Evolutionary conservation across 495 filamentous ascomycete genomes (phyloP).

Genomic region (Aspergillus avenaceus): DNA sequence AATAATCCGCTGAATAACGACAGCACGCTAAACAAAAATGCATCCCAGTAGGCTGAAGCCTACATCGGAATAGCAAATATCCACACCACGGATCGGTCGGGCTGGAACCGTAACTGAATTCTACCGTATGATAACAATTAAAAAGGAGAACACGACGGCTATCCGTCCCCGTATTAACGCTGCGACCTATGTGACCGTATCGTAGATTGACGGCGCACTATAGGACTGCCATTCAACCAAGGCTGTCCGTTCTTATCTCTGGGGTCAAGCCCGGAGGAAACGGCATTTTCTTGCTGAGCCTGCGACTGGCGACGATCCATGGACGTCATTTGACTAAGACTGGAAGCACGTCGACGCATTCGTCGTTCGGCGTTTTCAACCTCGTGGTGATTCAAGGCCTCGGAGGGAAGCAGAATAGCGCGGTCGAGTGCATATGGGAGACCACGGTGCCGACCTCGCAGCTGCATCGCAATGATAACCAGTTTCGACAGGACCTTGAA

Average conservation of each 20-base stretch:
- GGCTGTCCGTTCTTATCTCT: slow-evolving; percentile 5
- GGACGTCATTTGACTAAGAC: slow-evolving; percentile 39
- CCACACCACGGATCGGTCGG: neutral
- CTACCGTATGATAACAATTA: neutral
- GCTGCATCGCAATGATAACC: slow-evolving; percentile 88
- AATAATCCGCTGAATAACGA: neutral
- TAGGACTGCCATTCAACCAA: neutral
- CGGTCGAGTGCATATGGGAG: slow-evolving; percentile 89
- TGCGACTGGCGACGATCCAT: slow-evolving; percentile 25
- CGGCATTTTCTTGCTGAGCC: slow-evolving; percentile 19
- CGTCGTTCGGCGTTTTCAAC: slow-evolving; percentile 53
- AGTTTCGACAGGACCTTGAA: slow-evolving; percentile 82
- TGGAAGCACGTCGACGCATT: slow-evolving; percentile 52
- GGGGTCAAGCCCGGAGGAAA: slow-evolving; percentile 26
- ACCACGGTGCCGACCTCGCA: slow-evolving; percentile 88
- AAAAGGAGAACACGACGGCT: no score
- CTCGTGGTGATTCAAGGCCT: slow-evolving; percentile 68
- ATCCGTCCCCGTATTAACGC: neutral
- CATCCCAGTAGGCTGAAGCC: neutral
- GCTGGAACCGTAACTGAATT: neutral
- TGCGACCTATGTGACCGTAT: neutral
- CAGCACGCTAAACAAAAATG: neutral
- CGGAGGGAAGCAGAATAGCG: slow-evolving; percentile 79
- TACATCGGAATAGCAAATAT: neutral
- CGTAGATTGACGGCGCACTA: slow-evolving; percentile 1